Evolutionary conservation across 2,329 filamentous ascomycete genomes (phyloP).

Genomic region (Sarocladiaceae sp.): DNA sequence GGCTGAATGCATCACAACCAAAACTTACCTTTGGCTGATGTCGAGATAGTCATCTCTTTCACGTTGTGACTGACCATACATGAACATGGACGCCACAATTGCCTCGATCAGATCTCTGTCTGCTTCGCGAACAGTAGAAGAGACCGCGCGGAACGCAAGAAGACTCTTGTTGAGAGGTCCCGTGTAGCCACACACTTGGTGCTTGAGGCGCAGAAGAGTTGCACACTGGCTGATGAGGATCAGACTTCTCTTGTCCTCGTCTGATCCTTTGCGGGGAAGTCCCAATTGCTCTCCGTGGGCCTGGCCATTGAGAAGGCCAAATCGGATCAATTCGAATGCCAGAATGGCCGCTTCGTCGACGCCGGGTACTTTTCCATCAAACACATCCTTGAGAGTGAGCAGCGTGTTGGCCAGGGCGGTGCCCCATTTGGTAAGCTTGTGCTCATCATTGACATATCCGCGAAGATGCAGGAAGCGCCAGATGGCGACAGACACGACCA

Average conservation of each 20-base stretch:
- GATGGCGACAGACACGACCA: constrained; percentile 65
- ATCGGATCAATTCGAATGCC: constrained; percentile 76
- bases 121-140: constrained; percentile 69
- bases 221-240: constrained; percentile 82
- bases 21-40: constrained; percentile 63
- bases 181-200: constrained; percentile 84
- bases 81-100: constrained; percentile 70
- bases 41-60: constrained; percentile 59
- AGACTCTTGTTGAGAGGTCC: constrained; percentile 88
- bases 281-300: constrained; percentile 52
- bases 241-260: constrained; percentile 70
- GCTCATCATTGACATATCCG: constrained; percentile 72
- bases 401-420: constrained; percentile 68
- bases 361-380: constrained; percentile 36
- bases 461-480: constrained; percentile 89
- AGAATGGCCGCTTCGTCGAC: constrained; percentile 75
- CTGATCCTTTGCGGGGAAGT: constrained; percentile 48
- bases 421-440: constrained; percentile 80
- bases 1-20: constrained; percentile 13
- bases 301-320: constrained; percentile 69
- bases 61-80: constrained; percentile 72
- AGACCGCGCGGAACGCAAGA: constrained; percentile 77
- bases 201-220: constrained; percentile 73
- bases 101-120: constrained; percentile 82
- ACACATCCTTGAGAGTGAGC: constrained; percentile 50